Percentiles rank a stretch among this genome's conserved stretches.
These are phyloP conservation scores for Penicillium sp. DNA, from an alignment of 2,329 filamentous ascomycete genomes.

Conservation along the genomic window DNA sequence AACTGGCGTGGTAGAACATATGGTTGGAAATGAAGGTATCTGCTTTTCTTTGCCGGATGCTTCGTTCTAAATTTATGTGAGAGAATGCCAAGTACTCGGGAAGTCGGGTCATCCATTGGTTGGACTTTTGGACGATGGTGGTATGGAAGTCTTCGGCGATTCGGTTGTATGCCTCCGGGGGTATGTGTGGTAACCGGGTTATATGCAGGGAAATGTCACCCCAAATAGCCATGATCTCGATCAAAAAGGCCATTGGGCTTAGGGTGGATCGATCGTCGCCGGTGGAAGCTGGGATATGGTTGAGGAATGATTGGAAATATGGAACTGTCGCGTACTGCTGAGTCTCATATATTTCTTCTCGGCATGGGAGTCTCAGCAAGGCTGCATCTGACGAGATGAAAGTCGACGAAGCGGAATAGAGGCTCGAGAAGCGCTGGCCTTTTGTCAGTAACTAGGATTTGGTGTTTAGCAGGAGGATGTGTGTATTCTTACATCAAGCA, in stretches of 20 bases:
- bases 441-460: conserved; percentile 13
- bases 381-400: conserved; percentile 65
- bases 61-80: conserved; percentile 57
- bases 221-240: conserved; percentile 65
- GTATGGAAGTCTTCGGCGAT: conserved; percentile 55
- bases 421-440: conserved; percentile 57
- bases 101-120: conserved; percentile 59
- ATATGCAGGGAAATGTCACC: conserved; percentile 62
- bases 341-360: conserved; percentile 61
- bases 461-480: conserved; percentile 19
- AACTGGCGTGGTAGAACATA: conserved; percentile 63
- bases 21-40: conserved; percentile 65
- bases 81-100: conserved; percentile 58
- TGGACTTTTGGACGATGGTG: conserved; percentile 53
- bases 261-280: conserved; percentile 42
- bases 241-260: conserved; percentile 60
- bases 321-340: conserved; percentile 59
- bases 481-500: conserved; percentile 60
- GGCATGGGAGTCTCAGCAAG: conserved; percentile 65
- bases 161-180: conserved; percentile 44
- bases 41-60: conserved; percentile 54
- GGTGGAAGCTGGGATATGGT: conserved; percentile 38
- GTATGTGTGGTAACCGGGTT: conserved; percentile 52
- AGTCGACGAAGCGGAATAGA: conserved; percentile 55
- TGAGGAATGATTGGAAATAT: conserved; percentile 58